Evolutionary conservation across 1,139 yeast species (phyloP).

Genomic region (Hansenula lynferdii): DNA sequence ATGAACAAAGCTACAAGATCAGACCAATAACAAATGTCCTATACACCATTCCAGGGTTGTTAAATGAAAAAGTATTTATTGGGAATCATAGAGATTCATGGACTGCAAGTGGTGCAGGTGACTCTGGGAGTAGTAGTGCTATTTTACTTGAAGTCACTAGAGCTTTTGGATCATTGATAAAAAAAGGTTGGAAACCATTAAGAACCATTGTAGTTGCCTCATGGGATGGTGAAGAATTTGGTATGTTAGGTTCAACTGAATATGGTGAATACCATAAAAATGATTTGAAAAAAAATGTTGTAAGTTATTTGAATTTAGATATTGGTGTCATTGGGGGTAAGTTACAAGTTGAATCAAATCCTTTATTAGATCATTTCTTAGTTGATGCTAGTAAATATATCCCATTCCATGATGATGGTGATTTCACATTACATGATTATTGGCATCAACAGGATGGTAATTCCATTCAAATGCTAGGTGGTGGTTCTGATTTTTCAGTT

Average conservation of each 20-base stretch:
- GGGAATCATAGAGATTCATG: slow-evolving; percentile 45
- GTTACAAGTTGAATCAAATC: slow-evolving; percentile 34
- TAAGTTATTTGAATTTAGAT: slow-evolving; percentile 44
- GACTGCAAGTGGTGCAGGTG: slow-evolving; percentile 38
- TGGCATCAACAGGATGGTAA: slow-evolving; percentile 28
- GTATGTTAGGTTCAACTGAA: slow-evolving; percentile 44
- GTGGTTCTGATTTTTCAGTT: slow-evolving; percentile 37
- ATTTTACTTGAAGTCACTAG: slow-evolving; percentile 40
- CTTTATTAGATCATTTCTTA: slow-evolving; percentile 33
- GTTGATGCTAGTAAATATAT: slow-evolving; percentile 31
- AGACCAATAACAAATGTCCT: slow-evolving; percentile 38
- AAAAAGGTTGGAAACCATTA: slow-evolving; percentile 50
- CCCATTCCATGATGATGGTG: slow-evolving; percentile 24
- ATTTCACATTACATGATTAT: slow-evolving; percentile 29
- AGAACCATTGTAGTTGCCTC: slow-evolving; percentile 45
- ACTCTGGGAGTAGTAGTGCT: slow-evolving; percentile 39
- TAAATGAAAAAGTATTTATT: slow-evolving; percentile 42
- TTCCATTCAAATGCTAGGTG: slow-evolving; percentile 27
- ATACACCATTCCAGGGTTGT: slow-evolving; percentile 44
- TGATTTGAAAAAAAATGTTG: slow-evolving; percentile 27
- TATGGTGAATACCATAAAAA: slow-evolving; percentile 36
- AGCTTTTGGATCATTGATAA: slow-evolving; percentile 32
- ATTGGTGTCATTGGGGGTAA: slow-evolving; percentile 38
- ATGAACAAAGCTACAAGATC: slow-evolving; percentile 31
- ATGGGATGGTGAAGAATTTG: slow-evolving; percentile 49